Evolutionary conservation across 2,329 filamentous ascomycete species (phyloP), one percentile per base, ranked within the genome.

Genomic region (Thelonectria blattea): DNA sequence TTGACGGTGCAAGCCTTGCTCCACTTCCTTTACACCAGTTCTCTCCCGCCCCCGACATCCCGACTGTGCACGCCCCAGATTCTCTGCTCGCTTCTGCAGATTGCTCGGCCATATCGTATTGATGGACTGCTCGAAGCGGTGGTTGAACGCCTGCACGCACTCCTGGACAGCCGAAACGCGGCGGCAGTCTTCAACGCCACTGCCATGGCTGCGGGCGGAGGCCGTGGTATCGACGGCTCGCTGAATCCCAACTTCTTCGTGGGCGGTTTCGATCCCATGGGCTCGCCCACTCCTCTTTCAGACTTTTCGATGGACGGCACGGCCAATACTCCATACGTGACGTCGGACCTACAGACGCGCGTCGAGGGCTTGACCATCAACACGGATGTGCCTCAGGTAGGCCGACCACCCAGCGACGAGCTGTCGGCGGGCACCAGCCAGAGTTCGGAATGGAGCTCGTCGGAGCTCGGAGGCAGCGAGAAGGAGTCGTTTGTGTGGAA

Each of bases 161-260:
- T 96, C 1, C 85, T 99, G 4, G 95, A 99, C 74, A 95, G 92
- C 49, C 86, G 94, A 48, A 99, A 98, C 68, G 94, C 95, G 0
- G 95, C 95, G 0, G 95, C 95, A 6, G 93, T 99, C 0, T 99
- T 99, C 81, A 99, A 99, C 67, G 95, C 95, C 0, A 95, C 94
- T 0, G 95, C 95, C 54, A 98, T 98, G 95, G 95, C 93, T 0
- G 95, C 95, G 1, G 95, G 95, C 11, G 93, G 95, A 24, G 95
- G 95, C 0, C 87, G 93, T 49, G 91, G 91, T 49, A 91, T 94
- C 27, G 88, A 90, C 54, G 91, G 83, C 39, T 81, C 80, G 1
- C 76, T 88, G 30, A 87, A 88, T 68, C 87, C 87, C 58, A 88
- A 88, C 70, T 87, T 83, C 73, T 87, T 85, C 68, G 81, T 86